Evolutionary conservation across 345 rosid species (phyloP).

Genomic region (Nasturtium officinale): DNA sequence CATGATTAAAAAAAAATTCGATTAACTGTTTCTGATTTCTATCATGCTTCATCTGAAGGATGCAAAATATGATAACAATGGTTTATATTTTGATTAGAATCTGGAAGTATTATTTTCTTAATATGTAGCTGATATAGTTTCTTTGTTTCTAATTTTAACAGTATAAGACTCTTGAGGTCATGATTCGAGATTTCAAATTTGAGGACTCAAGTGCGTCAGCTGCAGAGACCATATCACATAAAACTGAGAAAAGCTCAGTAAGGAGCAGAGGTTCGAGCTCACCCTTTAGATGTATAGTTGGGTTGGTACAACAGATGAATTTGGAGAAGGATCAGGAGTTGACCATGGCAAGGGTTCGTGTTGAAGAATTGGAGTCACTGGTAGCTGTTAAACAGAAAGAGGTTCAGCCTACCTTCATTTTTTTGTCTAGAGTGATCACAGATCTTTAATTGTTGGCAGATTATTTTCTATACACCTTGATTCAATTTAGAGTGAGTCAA

Average conservation of each 20-base stretch:
- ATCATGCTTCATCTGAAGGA: constrained; percentile 5
- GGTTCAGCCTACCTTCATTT: constrained; percentile 46
- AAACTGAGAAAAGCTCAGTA: constrained; percentile 55
- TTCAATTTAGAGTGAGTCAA: constrained; percentile 20
- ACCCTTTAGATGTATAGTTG: constrained; percentile 88
- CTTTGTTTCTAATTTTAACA: constrained; percentile 46
- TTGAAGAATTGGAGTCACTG: constrained; percentile 71
- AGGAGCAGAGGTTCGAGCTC: constrained; percentile 90
- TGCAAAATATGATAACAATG: constrained; percentile 5
- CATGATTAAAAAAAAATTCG: not conserved
- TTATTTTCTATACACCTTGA: constrained; percentile 11
- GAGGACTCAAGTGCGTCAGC: constrained; percentile 55
- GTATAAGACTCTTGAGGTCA: constrained; percentile 79
- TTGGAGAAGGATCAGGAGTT: constrained; percentile 81
- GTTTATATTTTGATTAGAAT: constrained; percentile 14
- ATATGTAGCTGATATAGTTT: constrained; percentile 23
- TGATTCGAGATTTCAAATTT: constrained; percentile 64
- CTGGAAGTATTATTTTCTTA: constrained; percentile 7
- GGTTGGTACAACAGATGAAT: constrained; percentile 85
- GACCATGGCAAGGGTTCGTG: constrained; percentile 60
- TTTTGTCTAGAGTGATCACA: constrained; percentile 13
- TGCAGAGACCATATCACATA: constrained; percentile 46
- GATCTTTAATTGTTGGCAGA: not conserved
- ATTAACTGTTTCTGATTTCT: not conserved
- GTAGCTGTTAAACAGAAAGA: constrained; percentile 72